phyloP scores from a whole-genome alignment of 306 rosid genomes.

The Parietaria judaica region DNA sequence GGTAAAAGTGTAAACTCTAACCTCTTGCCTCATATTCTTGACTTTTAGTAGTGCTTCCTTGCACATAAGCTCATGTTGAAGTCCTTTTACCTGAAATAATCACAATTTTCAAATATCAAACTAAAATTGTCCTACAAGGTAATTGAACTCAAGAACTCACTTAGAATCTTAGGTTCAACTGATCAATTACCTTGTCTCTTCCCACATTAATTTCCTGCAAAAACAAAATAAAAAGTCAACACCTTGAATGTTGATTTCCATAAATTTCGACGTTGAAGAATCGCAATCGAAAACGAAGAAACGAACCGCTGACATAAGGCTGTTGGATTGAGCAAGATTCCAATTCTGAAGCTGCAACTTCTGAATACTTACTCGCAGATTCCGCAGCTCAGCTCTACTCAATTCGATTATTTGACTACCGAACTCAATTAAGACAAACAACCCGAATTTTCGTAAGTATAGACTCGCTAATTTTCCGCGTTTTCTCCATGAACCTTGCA shows the following conservation, averaged over 20 bases:
- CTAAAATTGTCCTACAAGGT: background rate
- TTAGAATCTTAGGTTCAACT: background rate
- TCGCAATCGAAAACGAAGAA: background rate
- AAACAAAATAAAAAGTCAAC: conserved; percentile 8
- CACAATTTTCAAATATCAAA: background rate
- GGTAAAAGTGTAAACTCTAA: conserved; percentile 3
- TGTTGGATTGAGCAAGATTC: conserved; percentile 84
- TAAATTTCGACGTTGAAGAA: background rate
- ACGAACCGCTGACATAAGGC: conserved; percentile 58
- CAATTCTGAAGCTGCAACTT: conserved; percentile 73
- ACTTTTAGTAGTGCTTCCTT: conserved; percentile 59
- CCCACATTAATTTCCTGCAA: conserved; percentile 73
- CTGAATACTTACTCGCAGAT: conserved; percentile 46
- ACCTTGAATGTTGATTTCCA: no score
- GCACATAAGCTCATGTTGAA: conserved; percentile 68
- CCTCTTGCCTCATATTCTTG: conserved; percentile 33
- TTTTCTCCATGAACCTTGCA: background rate
- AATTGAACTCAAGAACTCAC: background rate
- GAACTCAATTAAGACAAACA: conserved; percentile 18
- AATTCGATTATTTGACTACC: conserved; percentile 54
- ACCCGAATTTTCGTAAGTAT: background rate
- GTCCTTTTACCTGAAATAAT: conserved; percentile 47
- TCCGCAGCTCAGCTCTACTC: conserved; percentile 59
- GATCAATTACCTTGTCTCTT: conserved; percentile 52
- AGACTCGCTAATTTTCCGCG: background rate